Evolutionary conservation across 306 rosid genomes (phyloP).

Genomic region (Cercis canadensis): DNA sequence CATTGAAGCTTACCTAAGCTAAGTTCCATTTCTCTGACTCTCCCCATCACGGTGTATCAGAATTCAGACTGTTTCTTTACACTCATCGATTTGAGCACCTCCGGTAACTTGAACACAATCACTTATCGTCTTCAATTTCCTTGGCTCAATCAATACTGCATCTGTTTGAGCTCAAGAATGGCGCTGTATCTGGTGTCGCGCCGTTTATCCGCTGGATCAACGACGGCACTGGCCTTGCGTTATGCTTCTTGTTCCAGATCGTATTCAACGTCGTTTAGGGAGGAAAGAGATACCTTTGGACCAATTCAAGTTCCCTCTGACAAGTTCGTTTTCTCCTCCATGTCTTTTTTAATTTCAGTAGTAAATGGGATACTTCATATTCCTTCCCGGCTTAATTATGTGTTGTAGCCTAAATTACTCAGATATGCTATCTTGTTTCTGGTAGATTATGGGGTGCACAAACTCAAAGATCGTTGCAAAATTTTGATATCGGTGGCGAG

Average conservation of each 20-base stretch:
- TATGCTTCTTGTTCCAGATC: conserved; percentile 52
- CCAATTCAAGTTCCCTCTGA: conserved; percentile 94
- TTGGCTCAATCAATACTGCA: background rate
- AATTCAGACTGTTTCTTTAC: too few relatives aligned
- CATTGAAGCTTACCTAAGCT: conserved; percentile 1
- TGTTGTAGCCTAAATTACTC: background rate
- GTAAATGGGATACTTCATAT: background rate
- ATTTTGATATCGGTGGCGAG: conserved; percentile 93
- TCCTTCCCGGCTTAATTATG: background rate
- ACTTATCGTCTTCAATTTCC: background rate
- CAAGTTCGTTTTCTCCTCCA: conserved; percentile 57
- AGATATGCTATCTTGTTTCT: background rate
- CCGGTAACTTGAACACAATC: background rate
- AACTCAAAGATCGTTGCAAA: conserved; percentile 92
- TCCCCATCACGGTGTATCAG: background rate
- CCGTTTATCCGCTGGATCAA: conserved; percentile 55
- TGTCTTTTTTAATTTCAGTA: background rate
- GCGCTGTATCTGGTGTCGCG: conserved; percentile 63
- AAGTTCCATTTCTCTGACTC: background rate
- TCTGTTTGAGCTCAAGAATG: conserved; percentile 37
- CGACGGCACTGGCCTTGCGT: conserved; percentile 45
- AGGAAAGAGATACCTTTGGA: conserved; percentile 93
- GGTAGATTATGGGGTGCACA: conserved; percentile 97
- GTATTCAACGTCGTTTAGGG: conserved; percentile 76
- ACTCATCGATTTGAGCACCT: conserved; percentile 1